These are phyloP conservation scores for Adansonia madagascariensis DNA, from an alignment of 441 rosid genomes.

Conservation along the genomic window DNA sequence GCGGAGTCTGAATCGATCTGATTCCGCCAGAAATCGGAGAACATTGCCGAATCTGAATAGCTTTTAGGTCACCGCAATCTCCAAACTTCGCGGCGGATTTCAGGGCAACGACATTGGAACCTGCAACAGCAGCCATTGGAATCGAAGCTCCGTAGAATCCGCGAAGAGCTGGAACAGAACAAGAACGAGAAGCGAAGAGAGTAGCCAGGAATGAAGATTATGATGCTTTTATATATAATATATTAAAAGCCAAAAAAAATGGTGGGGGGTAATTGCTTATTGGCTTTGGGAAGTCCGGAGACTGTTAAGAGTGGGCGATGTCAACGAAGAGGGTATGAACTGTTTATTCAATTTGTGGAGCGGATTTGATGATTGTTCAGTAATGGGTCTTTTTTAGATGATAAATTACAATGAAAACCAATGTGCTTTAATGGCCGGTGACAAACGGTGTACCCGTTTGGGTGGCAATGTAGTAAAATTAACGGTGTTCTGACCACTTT, in stretches of 20 bases:
- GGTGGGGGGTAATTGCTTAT: background rate
- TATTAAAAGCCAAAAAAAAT: background rate
- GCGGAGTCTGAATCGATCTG: conserved; percentile 37
- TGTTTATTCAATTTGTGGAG: background rate
- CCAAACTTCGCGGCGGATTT: conserved; percentile 44
- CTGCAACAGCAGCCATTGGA: conserved; percentile 66
- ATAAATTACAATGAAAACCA: conserved; percentile 39
- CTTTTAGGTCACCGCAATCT: conserved; percentile 38
- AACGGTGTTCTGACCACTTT: background rate
- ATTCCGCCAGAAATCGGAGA: conserved; percentile 39
- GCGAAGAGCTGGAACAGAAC: conserved; percentile 35
- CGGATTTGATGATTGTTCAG: background rate
- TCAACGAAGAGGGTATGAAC: conserved; percentile 27
- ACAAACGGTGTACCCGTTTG: background rate
- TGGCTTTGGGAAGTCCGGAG: conserved; percentile 46
- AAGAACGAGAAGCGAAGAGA: conserved; percentile 28
- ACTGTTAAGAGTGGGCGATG: conserved; percentile 36
- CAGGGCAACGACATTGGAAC: conserved; percentile 50
- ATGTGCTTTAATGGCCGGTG: background rate
- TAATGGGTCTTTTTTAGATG: background rate
- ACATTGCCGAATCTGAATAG: conserved; percentile 46
- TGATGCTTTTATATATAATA: conserved; percentile 8
- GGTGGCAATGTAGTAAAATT: conserved; percentile 21
- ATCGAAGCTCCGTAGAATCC: conserved; percentile 33
- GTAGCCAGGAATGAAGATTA: conserved; percentile 43